A percentile compares a stretch with the other conserved stretches of the same genome.
phyloP scores from a whole-genome alignment of 129 eudicot genomes.

The Rutidosis leptorrhynchoides region DNA sequence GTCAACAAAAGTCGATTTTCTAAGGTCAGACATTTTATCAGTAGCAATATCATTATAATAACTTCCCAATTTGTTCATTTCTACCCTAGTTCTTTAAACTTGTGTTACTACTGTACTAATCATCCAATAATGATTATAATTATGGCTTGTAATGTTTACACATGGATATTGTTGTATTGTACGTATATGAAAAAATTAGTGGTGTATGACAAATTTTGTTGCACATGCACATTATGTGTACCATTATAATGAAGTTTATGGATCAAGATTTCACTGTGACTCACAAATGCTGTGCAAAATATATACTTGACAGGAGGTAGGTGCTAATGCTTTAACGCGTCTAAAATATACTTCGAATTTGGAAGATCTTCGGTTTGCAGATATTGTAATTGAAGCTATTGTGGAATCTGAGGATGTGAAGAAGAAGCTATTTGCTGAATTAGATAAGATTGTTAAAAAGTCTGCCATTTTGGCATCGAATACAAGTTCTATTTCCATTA shows the following conservation, averaged over 20 bases:
- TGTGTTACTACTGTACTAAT: no score
- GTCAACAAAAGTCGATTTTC: no score
- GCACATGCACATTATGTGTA: background rate
- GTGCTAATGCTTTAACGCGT: slow-evolving; percentile 47
- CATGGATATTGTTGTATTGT: no score
- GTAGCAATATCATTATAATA: no score
- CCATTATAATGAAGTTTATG: background rate
- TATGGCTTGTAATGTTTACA: no score
- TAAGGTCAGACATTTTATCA: no score
- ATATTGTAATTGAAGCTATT: slow-evolving; percentile 86
- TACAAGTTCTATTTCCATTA: slow-evolving; percentile 87
- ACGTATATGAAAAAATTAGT: no score
- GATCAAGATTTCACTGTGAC: background rate
- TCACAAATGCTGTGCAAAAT: background rate
- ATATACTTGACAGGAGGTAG: slow-evolving; percentile 43
- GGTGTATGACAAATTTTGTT: background rate
- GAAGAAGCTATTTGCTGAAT: slow-evolving; percentile 57
- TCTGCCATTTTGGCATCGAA: slow-evolving; percentile 92
- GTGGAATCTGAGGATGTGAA: slow-evolving; percentile 87
- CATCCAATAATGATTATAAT: no score
- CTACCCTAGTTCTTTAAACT: no score
- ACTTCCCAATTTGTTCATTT: no score
- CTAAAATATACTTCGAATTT: slow-evolving; percentile 53
- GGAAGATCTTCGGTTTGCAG: slow-evolving; percentile 70
- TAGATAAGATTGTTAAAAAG: slow-evolving; percentile 53